These are phyloP conservation scores for Hyphopichia pseudoburtonii DNA, from an alignment of 1,139 yeast genomes.

Conservation along the genomic window DNA sequence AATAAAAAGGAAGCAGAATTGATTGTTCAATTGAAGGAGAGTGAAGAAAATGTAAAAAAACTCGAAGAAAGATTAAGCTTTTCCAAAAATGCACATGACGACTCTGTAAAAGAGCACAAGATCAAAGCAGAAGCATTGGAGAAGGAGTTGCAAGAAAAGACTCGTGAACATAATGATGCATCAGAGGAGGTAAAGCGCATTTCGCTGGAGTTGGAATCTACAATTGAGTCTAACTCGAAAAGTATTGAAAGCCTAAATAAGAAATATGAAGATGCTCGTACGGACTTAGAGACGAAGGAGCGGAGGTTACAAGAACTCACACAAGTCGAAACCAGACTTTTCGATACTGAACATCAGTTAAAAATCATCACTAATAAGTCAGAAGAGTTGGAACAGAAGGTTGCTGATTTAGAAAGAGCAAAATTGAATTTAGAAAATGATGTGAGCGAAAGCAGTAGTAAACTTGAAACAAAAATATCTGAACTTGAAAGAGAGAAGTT, in stretches of 20 bases:
- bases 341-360: constrained; percentile 4
- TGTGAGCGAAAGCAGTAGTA: no score
- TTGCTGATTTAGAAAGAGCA: background rate
- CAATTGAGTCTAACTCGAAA: constrained; percentile 2
- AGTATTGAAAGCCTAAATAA: background rate
- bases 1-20: background rate
- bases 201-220: background rate
- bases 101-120: background rate
- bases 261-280: background rate
- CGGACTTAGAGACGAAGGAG: background rate
- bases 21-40: background rate
- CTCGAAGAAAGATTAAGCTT: background rate
- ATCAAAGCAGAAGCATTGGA: background rate
- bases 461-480: no score
- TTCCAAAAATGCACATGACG: background rate
- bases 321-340: constrained; percentile 1
- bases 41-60: background rate
- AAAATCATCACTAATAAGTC: constrained; percentile 1
- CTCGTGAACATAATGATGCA: background rate
- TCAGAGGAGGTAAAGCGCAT: background rate
- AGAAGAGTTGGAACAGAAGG: background rate
- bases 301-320: constrained; percentile 4
- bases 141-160: constrained; percentile 3
- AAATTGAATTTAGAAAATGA: background rate
- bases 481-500: constrained; percentile 4